phyloP scores from a whole-genome alignment of 306 rosid species.

The Vachellia pachyceras region DNA sequence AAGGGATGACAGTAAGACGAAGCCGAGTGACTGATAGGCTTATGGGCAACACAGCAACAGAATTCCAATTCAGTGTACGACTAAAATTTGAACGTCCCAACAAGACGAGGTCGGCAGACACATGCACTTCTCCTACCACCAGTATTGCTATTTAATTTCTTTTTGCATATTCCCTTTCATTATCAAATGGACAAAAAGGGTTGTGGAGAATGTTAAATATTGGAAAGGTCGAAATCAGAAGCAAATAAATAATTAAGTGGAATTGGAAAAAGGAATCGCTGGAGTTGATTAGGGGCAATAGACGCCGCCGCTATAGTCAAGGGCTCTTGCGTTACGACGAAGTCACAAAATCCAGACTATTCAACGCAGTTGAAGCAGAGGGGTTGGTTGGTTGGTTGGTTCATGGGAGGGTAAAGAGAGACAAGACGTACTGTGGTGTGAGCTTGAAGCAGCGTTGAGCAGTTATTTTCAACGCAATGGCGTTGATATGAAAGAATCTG shows the following conservation, averaged over 20 bases:
- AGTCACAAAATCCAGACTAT: no score
- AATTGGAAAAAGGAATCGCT: background rate
- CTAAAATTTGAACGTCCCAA: conserved; percentile 7
- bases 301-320: background rate
- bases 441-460: background rate
- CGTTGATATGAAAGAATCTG: no score
- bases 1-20: no score
- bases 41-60: background rate
- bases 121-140: background rate
- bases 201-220: no score
- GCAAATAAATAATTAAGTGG: background rate
- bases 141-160: background rate
- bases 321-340: background rate
- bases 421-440: background rate
- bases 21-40: background rate
- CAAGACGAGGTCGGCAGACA: background rate
- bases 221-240: background rate
- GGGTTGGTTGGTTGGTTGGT: no score
- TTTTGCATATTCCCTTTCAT: background rate
- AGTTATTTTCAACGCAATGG: background rate
- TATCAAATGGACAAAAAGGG: no score
- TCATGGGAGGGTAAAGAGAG: background rate
- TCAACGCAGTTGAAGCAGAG: background rate
- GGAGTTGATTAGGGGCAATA: background rate
- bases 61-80: background rate